phyloP scores from a whole-genome alignment of 1,284 basidiomycete species.

The Pyrrhoderma lamaoense region DNA sequence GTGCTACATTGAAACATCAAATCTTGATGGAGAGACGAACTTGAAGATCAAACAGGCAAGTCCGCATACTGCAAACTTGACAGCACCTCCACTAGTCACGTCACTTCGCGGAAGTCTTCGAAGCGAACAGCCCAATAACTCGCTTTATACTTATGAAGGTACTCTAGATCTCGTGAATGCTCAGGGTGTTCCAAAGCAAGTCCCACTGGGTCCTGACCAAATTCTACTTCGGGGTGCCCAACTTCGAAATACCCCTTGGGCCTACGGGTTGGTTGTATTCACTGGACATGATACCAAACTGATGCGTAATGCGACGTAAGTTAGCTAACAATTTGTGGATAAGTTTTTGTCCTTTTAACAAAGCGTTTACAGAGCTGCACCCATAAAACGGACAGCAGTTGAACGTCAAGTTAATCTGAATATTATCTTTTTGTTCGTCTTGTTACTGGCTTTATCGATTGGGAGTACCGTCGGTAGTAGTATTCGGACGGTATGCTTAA shows the following conservation, averaged over 20 bases:
- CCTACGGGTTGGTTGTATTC: constrained; percentile 90
- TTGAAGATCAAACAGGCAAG: constrained; percentile 98
- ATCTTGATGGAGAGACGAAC: constrained; percentile 97
- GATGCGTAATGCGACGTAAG: constrained; percentile 92
- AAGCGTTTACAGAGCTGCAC: constrained; percentile 62
- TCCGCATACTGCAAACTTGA: constrained; percentile 72
- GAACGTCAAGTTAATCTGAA: constrained; percentile 96
- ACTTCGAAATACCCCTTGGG: constrained; percentile 94
- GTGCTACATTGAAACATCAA: constrained; percentile 96
- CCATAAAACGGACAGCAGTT: constrained; percentile 94
- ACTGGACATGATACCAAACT: constrained; percentile 98
- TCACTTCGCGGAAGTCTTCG: constrained; percentile 77
- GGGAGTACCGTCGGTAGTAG: constrained; percentile 91
- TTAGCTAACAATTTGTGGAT: constrained; percentile 17
- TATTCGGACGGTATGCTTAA: constrained; percentile 54
- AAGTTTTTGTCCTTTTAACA: constrained; percentile 7
- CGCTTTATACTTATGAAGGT: constrained; percentile 92
- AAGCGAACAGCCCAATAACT: constrained; percentile 97
- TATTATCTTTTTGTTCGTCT: constrained; percentile 91
- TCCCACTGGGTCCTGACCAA: constrained; percentile 94
- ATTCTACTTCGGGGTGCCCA: constrained; percentile 92
- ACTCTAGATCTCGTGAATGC: constrained; percentile 62
- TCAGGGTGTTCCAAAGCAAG: constrained; percentile 61
- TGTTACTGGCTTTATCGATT: constrained; percentile 82
- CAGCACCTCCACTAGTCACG: constrained; percentile 69